A percentile compares a stretch with the other conserved stretches of the same genome.
phyloP scores from a whole-genome alignment of 441 rosid genomes.

The Pelargonium cotyledonis region DNA sequence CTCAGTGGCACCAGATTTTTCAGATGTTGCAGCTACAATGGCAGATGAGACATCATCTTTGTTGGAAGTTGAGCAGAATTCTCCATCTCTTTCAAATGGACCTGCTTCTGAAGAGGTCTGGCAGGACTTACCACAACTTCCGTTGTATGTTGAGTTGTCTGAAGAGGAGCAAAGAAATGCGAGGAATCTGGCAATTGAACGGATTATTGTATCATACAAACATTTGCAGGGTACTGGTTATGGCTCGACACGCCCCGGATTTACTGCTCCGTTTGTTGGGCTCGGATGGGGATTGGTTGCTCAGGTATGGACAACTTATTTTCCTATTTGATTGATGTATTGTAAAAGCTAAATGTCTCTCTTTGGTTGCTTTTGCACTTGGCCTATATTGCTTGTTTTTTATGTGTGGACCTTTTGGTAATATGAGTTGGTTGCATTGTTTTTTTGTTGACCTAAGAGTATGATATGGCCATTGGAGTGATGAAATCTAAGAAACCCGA shows the following conservation, averaged over 20 bases:
- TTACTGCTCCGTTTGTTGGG: too few relatives aligned
- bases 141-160: constrained; percentile 64
- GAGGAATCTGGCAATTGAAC: constrained; percentile 60
- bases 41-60: constrained; percentile 36
- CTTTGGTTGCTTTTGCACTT: not conserved
- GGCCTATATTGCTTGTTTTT: not conserved
- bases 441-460: too few relatives aligned
- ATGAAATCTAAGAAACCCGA: too few relatives aligned
- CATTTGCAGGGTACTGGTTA: constrained; percentile 49
- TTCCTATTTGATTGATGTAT: constrained; percentile 11
- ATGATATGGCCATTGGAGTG: too few relatives aligned
- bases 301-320: constrained; percentile 45
- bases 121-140: constrained; percentile 66
- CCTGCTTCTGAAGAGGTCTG: constrained; percentile 56
- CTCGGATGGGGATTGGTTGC: constrained; percentile 85
- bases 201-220: constrained; percentile 68
- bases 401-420: too few relatives aligned
- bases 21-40: constrained; percentile 40
- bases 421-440: too few relatives aligned
- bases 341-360: constrained; percentile 5
- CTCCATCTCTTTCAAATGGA: constrained; percentile 37
- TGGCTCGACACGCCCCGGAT: constrained; percentile 42
- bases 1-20: constrained; percentile 32
- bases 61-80: constrained; percentile 49
- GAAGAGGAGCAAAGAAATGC: constrained; percentile 51